Evolutionary conservation across 257 asterid species (phyloP).

Genomic region (Solanum microdontum): DNA sequence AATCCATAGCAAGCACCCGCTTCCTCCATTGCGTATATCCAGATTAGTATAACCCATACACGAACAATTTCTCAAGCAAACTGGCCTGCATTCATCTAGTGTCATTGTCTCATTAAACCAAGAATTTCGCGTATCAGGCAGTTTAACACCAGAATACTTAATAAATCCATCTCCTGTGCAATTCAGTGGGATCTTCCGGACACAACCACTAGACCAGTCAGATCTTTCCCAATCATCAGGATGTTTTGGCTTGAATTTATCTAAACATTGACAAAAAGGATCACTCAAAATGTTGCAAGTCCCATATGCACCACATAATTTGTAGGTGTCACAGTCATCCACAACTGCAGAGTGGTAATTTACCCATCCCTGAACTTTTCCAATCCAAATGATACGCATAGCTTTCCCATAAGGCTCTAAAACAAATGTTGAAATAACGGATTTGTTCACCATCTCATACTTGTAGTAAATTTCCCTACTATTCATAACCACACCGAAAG

Average conservation of each 20-base stretch:
- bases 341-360: constrained; percentile 4
- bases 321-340: constrained; percentile 12
- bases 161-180: constrained; percentile 15
- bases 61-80: constrained; percentile 17
- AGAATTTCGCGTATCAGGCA: constrained; percentile 11
- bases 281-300: constrained; percentile 4
- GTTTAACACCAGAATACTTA: constrained; percentile 11
- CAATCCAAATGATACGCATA: constrained; percentile 4
- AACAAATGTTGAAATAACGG: neutral
- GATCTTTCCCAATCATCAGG: constrained; percentile 4
- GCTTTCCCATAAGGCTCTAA: neutral
- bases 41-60: constrained; percentile 17
- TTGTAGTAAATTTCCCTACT: constrained; percentile 10
- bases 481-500: neutral
- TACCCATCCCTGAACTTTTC: constrained; percentile 4
- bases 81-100: constrained; percentile 5
- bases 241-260: constrained; percentile 11
- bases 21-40: constrained; percentile 5
- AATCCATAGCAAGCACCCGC: constrained; percentile 23
- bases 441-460: neutral
- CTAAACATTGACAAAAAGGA: constrained; percentile 16
- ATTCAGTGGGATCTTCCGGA: neutral
- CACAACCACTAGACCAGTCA: constrained; percentile 20
- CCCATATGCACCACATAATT: constrained; percentile 16
- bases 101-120: constrained; percentile 4